Evolutionary conservation across 2,329 filamentous ascomycete species (phyloP).

Genomic region (Bimuria novae-zelandiae): DNA sequence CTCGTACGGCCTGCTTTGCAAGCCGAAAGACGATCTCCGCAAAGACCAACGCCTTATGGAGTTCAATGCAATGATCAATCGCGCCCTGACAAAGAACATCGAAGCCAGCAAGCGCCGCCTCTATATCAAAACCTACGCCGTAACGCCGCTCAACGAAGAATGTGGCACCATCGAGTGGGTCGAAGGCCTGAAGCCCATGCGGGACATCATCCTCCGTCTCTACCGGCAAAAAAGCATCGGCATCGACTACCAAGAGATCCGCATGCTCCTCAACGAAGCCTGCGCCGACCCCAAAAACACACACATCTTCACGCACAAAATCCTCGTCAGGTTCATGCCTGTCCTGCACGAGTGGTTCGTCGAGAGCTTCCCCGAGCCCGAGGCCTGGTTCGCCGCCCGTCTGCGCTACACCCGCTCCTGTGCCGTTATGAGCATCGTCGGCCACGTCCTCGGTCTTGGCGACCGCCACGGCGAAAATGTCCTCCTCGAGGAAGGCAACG

Average conservation of each 20-base stretch:
- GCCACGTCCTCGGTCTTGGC: conserved; percentile 88
- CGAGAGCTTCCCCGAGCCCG: conserved; percentile 90
- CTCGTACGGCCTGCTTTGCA: conserved; percentile 88
- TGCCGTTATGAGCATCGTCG: conserved; percentile 99
- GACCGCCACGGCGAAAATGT: conserved; percentile 98
- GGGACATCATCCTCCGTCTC: conserved; percentile 82
- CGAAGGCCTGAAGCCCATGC: conserved; percentile 88
- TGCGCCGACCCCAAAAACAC: conserved; percentile 66
- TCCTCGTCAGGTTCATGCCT: conserved; percentile 74
- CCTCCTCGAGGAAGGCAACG: conserved; percentile 88
- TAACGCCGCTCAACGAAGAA: conserved; percentile 95
- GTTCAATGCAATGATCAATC: conserved; percentile 98
- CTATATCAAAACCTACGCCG: conserved; percentile 89
- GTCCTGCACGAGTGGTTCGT: conserved; percentile 95
- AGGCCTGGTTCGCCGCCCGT: conserved; percentile 87
- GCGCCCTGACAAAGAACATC: conserved; percentile 86
- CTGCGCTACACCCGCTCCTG: conserved; percentile 90
- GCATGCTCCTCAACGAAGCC: conserved; percentile 68
- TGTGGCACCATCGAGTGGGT: conserved; percentile 99
- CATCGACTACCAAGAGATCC: conserved; percentile 66
- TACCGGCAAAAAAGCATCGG: conserved; percentile 75
- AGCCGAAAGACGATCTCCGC: conserved; percentile 95
- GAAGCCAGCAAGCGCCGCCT: conserved; percentile 88
- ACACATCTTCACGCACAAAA: conserved; percentile 70
- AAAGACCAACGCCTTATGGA: conserved; percentile 99